A percentile compares a stretch with the other conserved stretches of the same genome.
These are phyloP conservation scores for Petrea volubilis DNA, from an alignment of 257 asterid species.

Conservation along the genomic window DNA sequence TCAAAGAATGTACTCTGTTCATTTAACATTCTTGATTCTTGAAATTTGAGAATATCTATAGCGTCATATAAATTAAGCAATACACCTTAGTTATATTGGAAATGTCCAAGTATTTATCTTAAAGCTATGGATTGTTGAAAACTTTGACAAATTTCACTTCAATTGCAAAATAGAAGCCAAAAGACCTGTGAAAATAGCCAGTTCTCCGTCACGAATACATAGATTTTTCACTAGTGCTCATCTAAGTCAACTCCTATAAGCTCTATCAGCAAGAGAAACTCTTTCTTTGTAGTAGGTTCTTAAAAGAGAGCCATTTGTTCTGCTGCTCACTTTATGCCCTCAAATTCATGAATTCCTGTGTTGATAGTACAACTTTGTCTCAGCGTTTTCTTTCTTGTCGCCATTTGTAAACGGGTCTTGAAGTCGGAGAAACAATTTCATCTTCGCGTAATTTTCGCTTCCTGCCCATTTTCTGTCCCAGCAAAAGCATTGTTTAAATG, in stretches of 20 bases:
- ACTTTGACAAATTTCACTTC: background rate
- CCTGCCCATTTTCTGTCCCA: constrained; percentile 74
- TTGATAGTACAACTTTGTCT: constrained; percentile 1
- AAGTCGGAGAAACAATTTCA: constrained; percentile 60
- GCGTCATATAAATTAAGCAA: too few relatives aligned
- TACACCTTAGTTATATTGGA: too few relatives aligned
- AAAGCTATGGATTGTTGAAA: background rate
- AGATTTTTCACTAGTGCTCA: background rate
- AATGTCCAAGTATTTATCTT: too few relatives aligned
- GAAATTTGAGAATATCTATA: too few relatives aligned
- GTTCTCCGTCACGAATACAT: background rate
- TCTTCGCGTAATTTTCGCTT: constrained; percentile 87
- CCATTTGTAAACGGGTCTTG: constrained; percentile 78
- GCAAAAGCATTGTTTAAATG: background rate
- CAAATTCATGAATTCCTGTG: background rate
- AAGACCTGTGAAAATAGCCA: background rate
- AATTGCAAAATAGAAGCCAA: background rate
- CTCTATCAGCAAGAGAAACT: background rate
- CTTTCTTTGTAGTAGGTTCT: background rate
- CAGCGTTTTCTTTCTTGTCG: constrained; percentile 69
- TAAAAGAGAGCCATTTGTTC: background rate
- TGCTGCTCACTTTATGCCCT: background rate
- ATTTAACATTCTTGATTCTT: too few relatives aligned
- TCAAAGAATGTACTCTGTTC: too few relatives aligned
- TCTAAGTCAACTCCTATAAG: background rate